Percentiles rank a stretch among this genome's conserved stretches.
phyloP scores from a whole-genome alignment of 2,329 filamentous ascomycete species.

The Trichoderma brevicompactum region DNA sequence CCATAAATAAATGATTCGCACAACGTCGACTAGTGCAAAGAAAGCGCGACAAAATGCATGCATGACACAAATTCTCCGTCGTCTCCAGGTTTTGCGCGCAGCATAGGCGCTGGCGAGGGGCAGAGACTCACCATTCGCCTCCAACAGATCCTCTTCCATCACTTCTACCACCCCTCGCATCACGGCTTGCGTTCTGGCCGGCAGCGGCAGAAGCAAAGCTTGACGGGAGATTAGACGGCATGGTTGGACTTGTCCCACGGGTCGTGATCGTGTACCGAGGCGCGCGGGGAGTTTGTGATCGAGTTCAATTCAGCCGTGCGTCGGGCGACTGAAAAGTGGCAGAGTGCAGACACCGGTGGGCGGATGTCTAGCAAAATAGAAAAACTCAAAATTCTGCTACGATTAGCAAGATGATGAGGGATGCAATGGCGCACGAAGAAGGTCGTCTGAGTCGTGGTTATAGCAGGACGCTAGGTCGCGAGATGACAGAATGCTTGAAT shows the following conservation, averaged over 20 bases:
- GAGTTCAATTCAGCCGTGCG: conserved; percentile 19
- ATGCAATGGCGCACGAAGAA: conserved; percentile 22
- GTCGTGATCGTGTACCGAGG: conserved; percentile 18
- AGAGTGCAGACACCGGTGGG: conserved; percentile 26
- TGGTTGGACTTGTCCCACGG: conserved; percentile 39
- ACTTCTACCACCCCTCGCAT: conserved; percentile 61
- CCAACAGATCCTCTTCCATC: conserved; percentile 60
- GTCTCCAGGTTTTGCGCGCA: conserved; percentile 6
- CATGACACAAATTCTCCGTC: conserved; percentile 32
- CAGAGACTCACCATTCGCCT: conserved; percentile 72
- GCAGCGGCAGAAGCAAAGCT: conserved; percentile 85
- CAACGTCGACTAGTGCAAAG: conserved; percentile 10
- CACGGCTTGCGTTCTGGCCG: conserved; percentile 69
- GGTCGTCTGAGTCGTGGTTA: conserved; percentile 24
- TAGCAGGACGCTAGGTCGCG: conserved; percentile 30
- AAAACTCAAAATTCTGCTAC: conserved; percentile 17
- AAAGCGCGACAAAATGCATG: conserved; percentile 27
- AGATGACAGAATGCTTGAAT: conserved; percentile 31
- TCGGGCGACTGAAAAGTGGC: conserved; percentile 16
- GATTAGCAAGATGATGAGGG: conserved; percentile 13
- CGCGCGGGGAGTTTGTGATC: conserved; percentile 27
- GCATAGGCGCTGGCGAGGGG: conserved; percentile 22
- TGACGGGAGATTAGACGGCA: conserved; percentile 78
- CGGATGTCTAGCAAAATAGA: conserved; percentile 12
- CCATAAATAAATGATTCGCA: background rate